Evolutionary conservation across 2,329 filamentous ascomycete species (phyloP).

Genomic region (Trichoderma endophyticum): DNA sequence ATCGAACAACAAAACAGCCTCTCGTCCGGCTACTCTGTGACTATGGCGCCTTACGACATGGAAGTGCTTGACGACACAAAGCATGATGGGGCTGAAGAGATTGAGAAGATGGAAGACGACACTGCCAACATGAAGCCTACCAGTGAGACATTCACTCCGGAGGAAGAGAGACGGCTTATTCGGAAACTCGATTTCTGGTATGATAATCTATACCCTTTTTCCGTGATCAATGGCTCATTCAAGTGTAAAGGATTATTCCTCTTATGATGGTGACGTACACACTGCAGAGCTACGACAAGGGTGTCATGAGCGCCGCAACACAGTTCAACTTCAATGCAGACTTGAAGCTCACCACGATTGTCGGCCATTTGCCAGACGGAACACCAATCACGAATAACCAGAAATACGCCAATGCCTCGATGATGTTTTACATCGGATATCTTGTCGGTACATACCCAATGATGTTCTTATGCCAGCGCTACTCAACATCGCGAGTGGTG

Average conservation of each 20-base stretch:
- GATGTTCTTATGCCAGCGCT: constrained; percentile 5
- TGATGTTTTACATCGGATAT: constrained; percentile 10
- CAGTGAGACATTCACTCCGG: not conserved
- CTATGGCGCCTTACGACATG: not conserved
- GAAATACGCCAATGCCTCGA: constrained; percentile 9
- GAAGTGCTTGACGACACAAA: not conserved
- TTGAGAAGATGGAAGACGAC: constrained; percentile 5
- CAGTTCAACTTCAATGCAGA: constrained; percentile 10
- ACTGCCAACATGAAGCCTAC: not conserved
- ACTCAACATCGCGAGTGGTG: not conserved
- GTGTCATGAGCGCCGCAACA: constrained; percentile 6
- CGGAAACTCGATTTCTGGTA: constrained; percentile 12
- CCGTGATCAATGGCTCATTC: not conserved
- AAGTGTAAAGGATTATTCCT: not conserved
- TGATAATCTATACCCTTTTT: not conserved
- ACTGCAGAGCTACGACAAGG: constrained; percentile 4
- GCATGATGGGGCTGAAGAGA: not conserved
- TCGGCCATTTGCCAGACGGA: not conserved
- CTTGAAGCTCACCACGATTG: constrained; percentile 2
- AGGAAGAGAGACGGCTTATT: not conserved
- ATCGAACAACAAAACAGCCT: not conserved
- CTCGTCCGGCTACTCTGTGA: not conserved
- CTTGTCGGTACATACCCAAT: constrained; percentile 3
- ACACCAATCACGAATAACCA: constrained; percentile 7
- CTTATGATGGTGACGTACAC: constrained; percentile 12